Evolutionary conservation across 148 eudicot species (phyloP).

Genomic region (Linanthus parryae): DNA sequence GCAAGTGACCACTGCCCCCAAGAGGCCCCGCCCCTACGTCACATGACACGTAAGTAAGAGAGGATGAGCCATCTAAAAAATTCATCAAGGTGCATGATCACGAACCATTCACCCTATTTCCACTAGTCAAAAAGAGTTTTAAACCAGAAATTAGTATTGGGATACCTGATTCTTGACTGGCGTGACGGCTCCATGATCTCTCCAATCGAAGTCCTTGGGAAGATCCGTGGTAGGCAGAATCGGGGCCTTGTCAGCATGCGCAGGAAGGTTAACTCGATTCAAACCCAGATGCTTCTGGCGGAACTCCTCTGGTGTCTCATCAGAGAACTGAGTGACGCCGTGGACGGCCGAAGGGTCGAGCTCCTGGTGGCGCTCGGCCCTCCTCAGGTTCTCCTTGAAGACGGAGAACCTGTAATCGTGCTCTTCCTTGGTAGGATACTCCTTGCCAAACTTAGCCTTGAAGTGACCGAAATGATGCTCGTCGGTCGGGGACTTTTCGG

Average conservation of each 20-base stretch:
- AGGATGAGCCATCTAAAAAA: no score
- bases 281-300: conserved; percentile 31
- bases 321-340: conserved; percentile 65
- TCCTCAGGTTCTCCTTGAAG: conserved; percentile 48
- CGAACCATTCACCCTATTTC: no score
- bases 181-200: conserved; percentile 56
- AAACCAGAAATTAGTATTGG: no score
- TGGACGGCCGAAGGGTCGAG: conserved; percentile 54
- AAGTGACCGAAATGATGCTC: conserved; percentile 55
- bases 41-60: no score
- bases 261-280: conserved; percentile 30
- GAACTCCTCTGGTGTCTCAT: conserved; percentile 48
- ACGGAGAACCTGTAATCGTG: conserved; percentile 56
- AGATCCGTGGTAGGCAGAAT: conserved; percentile 42
- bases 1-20: no score
- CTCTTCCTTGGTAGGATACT: conserved; percentile 44
- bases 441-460: conserved; percentile 36
- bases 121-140: no score
- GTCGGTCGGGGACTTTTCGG: conserved; percentile 9
- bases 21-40: no score
- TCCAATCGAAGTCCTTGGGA: conserved; percentile 52
- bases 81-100: no score
- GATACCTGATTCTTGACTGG: conserved; percentile 55
- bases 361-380: conserved; percentile 41
- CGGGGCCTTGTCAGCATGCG: conserved; percentile 44